phyloP scores from a whole-genome alignment of 1,139 yeast genomes.

The Lodderomyces jiufengensis region DNA sequence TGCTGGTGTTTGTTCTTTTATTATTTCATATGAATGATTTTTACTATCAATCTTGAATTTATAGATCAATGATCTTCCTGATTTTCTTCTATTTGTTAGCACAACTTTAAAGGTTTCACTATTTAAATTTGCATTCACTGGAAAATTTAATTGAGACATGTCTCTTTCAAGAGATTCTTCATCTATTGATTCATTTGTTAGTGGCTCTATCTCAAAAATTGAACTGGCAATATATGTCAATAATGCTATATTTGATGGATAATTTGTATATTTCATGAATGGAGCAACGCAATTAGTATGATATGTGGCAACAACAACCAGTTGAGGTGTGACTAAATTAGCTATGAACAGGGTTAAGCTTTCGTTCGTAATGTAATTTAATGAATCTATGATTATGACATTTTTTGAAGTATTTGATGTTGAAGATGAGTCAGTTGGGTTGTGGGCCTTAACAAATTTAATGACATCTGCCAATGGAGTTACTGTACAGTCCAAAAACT shows the following conservation, averaged over 20 bases:
- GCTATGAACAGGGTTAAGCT: constrained; percentile 53
- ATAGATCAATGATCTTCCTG: constrained; percentile 73
- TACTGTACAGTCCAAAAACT: constrained; percentile 46
- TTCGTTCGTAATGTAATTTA: constrained; percentile 53
- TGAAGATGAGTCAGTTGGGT: not conserved
- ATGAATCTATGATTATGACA: constrained; percentile 60
- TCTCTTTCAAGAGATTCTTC: constrained; percentile 49
- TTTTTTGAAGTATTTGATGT: constrained; percentile 18
- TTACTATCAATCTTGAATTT: constrained; percentile 49
- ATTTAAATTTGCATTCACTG: constrained; percentile 45
- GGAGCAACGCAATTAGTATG: constrained; percentile 50
- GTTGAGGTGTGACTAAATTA: constrained; percentile 49
- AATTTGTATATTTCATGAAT: constrained; percentile 24
- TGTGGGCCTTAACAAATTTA: constrained; percentile 3
- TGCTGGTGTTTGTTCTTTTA: constrained; percentile 22
- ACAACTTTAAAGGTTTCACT: constrained; percentile 41
- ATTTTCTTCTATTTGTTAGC: constrained; percentile 69
- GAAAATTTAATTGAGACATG: constrained; percentile 44
- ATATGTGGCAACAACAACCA: constrained; percentile 55
- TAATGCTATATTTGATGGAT: constrained; percentile 50
- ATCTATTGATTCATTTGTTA: constrained; percentile 22
- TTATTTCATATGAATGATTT: constrained; percentile 48
- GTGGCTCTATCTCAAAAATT: constrained; percentile 45
- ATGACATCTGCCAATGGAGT: not conserved
- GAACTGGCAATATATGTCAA: constrained; percentile 70